Evolutionary conservation across 306 rosid genomes (phyloP).

Genomic region (apple (Malus domestica)): DNA sequence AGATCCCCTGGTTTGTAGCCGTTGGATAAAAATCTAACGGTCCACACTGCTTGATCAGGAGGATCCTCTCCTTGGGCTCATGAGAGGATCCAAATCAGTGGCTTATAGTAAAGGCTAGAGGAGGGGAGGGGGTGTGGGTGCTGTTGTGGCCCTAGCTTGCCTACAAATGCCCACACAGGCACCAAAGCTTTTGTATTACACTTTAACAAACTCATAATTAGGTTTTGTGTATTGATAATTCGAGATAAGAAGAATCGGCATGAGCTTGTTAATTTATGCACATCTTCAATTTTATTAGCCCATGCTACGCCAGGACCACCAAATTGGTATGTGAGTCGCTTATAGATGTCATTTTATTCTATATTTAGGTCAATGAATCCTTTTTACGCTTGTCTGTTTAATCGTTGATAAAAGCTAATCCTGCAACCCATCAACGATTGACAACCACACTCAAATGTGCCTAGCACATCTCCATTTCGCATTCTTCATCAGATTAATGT

Average conservation of each 20-base stretch:
- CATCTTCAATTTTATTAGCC: neutral
- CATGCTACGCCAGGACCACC: constrained; percentile 12
- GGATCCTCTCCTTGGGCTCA: no score
- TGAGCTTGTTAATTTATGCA: neutral
- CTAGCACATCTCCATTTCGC: neutral
- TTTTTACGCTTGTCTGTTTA: no score
- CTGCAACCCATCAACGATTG: neutral
- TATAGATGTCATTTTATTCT: constrained; percentile 7
- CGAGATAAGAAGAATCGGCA: constrained; percentile 9
- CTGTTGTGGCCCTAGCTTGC: constrained; percentile 14
- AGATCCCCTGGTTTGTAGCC: no score
- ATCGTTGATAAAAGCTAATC: neutral
- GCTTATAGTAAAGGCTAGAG: neutral
- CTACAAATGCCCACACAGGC: constrained; percentile 8
- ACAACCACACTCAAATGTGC: neutral
- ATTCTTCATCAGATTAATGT: neutral
- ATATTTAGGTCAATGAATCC: neutral
- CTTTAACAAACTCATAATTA: constrained; percentile 23
- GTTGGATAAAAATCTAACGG: no score
- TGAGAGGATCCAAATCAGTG: no score
- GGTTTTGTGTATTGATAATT: neutral
- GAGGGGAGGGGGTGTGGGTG: neutral
- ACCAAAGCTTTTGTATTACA: constrained; percentile 14
- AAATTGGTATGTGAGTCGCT: constrained; percentile 8
- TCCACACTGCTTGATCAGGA: no score